Percentiles rank a stretch among this genome's conserved stretches.
phyloP scores from a whole-genome alignment of 78 protist genomes.

The Dictyostelium discoideum region DNA sequence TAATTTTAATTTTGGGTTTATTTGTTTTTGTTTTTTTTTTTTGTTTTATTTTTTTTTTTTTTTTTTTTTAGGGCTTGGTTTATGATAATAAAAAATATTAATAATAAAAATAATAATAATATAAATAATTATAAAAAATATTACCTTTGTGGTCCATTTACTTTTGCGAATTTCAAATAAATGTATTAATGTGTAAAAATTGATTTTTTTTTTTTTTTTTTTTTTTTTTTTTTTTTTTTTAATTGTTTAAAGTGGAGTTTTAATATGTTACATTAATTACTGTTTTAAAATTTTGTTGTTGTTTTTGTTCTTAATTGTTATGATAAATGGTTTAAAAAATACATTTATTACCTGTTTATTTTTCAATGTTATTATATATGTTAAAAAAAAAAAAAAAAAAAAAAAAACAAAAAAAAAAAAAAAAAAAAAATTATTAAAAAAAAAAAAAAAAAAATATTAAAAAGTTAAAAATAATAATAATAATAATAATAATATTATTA shows the following conservation, averaged over 20 bases:
- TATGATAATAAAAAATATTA: background rate
- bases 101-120: too few species aligned
- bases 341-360: background rate
- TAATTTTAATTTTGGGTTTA: background rate
- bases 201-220: background rate
- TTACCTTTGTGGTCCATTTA: background rate
- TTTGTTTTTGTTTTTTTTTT: too few species aligned
- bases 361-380: background rate
- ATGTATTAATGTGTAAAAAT: background rate
- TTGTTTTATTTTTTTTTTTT: background rate
- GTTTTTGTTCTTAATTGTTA: background rate
- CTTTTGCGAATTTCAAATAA: background rate
- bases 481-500: too few species aligned
- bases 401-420: background rate
- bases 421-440: background rate
- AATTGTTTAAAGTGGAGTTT: background rate
- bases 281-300: background rate
- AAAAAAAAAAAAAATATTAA: background rate
- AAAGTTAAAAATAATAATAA: background rate
- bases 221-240: background rate
- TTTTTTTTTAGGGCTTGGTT: background rate
- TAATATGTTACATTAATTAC: background rate
- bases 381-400: background rate
- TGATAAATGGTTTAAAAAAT: background rate
- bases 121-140: background rate